These are phyloP conservation scores for Letharia columbiana DNA, from an alignment of 495 filamentous ascomycete species.

Conservation along the genomic window DNA sequence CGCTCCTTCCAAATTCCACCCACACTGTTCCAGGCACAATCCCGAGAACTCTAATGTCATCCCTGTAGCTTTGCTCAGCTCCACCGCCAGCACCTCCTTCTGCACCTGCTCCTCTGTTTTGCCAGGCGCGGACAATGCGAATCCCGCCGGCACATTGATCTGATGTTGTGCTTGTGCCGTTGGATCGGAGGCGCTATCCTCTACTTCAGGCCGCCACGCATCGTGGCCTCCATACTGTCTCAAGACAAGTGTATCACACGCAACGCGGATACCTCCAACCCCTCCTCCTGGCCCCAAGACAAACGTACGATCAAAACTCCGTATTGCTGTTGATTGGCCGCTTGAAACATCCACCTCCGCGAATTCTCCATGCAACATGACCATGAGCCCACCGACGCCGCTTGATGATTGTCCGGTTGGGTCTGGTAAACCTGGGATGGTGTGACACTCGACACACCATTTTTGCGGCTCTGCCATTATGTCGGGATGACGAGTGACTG, in stretches of 20 bases:
- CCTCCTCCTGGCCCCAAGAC: conserved; percentile 67
- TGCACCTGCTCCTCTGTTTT: conserved; percentile 39
- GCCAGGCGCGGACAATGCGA: conserved; percentile 36
- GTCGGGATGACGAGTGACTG: conserved; percentile 66
- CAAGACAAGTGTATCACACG: conserved; percentile 70
- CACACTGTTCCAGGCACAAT: conserved; percentile 59
- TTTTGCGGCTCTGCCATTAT: conserved; percentile 50
- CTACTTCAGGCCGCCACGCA: conserved; percentile 47
- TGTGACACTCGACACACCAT: conserved; percentile 77
- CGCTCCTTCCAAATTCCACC: conserved; percentile 66
- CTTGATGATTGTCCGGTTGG: conserved; percentile 51
- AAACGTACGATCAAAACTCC: conserved; percentile 82
- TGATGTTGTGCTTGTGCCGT: conserved; percentile 17
- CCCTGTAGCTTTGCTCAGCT: conserved; percentile 57
- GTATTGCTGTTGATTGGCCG: conserved; percentile 44
- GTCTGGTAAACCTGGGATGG: conserved; percentile 62
- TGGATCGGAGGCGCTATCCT: conserved; percentile 26
- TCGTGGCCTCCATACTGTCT: conserved; percentile 55
- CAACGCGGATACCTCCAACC: conserved; percentile 57
- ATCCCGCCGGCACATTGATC: conserved; percentile 30
- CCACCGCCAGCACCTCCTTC: conserved; percentile 53
- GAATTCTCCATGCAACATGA: conserved; percentile 75
- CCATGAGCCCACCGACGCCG: conserved; percentile 68
- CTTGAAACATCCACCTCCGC: conserved; percentile 56
- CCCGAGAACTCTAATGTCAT: conserved; percentile 66